phyloP scores from a whole-genome alignment of 108 stramenopile species.

The Pinguiococcus pyrenoidosus region DNA sequence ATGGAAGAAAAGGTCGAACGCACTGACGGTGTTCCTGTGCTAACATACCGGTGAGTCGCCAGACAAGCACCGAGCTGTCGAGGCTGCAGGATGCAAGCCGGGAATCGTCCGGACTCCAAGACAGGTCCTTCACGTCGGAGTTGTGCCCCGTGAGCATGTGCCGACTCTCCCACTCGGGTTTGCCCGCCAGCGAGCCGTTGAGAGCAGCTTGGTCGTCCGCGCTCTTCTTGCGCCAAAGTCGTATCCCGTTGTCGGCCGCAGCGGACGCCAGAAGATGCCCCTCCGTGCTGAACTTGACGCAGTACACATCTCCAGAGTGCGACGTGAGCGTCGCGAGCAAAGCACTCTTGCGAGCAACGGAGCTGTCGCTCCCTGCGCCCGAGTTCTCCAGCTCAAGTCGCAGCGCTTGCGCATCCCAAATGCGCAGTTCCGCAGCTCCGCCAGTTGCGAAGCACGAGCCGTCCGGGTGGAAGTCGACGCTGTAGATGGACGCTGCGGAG shows the following conservation, averaged over 20 bases:
- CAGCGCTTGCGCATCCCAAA: conserved; percentile 5
- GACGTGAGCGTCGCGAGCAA: conserved; percentile 7
- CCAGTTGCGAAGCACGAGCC: conserved; percentile 21
- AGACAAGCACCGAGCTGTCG: conserved; percentile 15
- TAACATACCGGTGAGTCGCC: too few species aligned
- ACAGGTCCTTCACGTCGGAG: conserved; percentile 16
- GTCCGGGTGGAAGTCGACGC: conserved; percentile 16
- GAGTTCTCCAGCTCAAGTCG: neutral
- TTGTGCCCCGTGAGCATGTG: conserved; percentile 1
- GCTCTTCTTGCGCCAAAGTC: conserved; percentile 9
- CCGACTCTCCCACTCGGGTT: conserved; percentile 15
- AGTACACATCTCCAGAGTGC: conserved; percentile 13
- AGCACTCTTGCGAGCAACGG: neutral
- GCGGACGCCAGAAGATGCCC: conserved; percentile 13
- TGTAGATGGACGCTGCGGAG: conserved; percentile 3
- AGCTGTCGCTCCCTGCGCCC: neutral
- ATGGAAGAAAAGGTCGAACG: too few species aligned
- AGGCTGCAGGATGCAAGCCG: conserved; percentile 19
- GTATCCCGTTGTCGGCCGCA: conserved; percentile 8
- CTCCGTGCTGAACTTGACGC: conserved; percentile 13
- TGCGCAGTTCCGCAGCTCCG: conserved; percentile 8
- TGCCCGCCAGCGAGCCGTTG: conserved; percentile 6
- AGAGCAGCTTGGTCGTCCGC: conserved; percentile 2
- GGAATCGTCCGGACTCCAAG: conserved; percentile 15
- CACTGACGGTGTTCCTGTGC: too few species aligned